Conservation (phyloP, 768 basidiomycete genomes). For the Albatrellus ellisii region DNA sequence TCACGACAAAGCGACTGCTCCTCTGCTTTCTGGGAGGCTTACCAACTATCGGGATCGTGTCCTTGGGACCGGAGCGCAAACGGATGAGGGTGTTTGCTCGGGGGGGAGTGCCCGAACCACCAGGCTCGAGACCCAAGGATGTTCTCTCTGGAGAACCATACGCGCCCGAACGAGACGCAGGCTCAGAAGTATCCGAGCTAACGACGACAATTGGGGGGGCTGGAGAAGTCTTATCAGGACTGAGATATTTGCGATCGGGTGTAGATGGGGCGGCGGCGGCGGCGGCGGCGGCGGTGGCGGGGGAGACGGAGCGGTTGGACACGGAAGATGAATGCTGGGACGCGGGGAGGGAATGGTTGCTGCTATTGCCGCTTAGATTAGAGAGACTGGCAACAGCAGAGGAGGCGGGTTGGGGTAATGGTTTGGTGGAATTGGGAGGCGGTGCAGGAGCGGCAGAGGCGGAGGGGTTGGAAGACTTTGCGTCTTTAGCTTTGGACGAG, state of each 20-base stretch:
- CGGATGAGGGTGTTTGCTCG: conserved; percentile 59
- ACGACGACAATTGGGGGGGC: conserved; percentile 83
- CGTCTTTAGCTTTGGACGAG: too few species aligned
- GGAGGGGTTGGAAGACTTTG: conserved; percentile 23
- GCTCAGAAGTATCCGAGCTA: conserved; percentile 50
- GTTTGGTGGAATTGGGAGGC: conserved; percentile 52
- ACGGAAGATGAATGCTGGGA: conserved; percentile 24
- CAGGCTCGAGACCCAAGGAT: conserved; percentile 33
- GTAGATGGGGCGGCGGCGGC: conserved; percentile 24
- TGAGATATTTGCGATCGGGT: conserved; percentile 47
- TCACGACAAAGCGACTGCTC: conserved; percentile 91
- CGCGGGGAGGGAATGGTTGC: conserved; percentile 27
- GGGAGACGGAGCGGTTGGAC: conserved; percentile 29
- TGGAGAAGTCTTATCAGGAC: conserved; percentile 32
- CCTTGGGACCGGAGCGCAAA: conserved; percentile 76
- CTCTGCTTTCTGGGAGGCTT: conserved; percentile 97
- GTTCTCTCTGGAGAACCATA: conserved; percentile 35
- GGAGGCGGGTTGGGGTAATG: conserved; percentile 39
- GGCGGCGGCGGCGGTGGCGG: conserved; percentile 24
- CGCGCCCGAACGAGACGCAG: conserved; percentile 26
- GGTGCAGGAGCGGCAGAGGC: conserved; percentile 28
- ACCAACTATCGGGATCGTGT: conserved; percentile 92
- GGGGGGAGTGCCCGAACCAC: conserved; percentile 37
- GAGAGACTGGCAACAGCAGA: conserved; percentile 23
- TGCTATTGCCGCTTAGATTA: conserved; percentile 23